Evolutionary conservation across 192 early-diverging fungal species (phyloP).

Genomic region (Coemansia sp.): DNA sequence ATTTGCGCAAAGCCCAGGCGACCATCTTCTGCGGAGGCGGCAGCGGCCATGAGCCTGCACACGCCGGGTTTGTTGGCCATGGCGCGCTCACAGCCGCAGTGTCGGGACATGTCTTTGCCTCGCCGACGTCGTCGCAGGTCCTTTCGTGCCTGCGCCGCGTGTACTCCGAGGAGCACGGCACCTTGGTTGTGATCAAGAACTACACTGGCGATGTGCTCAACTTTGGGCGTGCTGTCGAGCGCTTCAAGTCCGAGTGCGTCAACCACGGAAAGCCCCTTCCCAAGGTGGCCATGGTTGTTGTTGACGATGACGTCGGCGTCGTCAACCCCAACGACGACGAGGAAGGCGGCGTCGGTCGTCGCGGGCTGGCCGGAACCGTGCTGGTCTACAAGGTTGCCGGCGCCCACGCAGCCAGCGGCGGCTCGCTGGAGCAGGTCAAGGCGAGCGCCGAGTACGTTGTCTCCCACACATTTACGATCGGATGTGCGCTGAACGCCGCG

Average conservation of each 20-base stretch:
- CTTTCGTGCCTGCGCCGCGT: conserved; percentile 68
- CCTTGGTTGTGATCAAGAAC: conserved; percentile 82
- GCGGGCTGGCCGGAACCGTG: conserved; percentile 78
- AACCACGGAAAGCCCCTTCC: conserved; percentile 45
- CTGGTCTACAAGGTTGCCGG: conserved; percentile 84
- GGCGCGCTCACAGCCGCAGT: conserved; percentile 79
- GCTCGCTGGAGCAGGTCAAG: conserved; percentile 59
- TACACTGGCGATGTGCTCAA: conserved; percentile 80
- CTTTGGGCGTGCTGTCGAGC: conserved; percentile 81
- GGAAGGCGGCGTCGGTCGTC: conserved; percentile 67
- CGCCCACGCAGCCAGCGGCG: conserved; percentile 63
- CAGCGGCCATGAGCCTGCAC: conserved; percentile 82
- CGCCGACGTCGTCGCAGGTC: conserved; percentile 76
- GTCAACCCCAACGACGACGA: conserved; percentile 59
- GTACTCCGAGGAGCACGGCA: conserved; percentile 63
- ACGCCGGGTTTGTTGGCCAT: conserved; percentile 73
- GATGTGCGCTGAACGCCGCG: conserved; percentile 72
- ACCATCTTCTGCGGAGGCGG: conserved; percentile 83
- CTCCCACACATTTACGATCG: conserved; percentile 73
- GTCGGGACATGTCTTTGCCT: conserved; percentile 84
- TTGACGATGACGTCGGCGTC: conserved; percentile 84
- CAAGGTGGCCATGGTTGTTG: conserved; percentile 70
- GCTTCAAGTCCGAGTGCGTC: conserved; percentile 72
- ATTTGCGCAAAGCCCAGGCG: conserved; percentile 61
- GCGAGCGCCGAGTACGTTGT: conserved; percentile 58